A percentile compares a stretch with the other conserved stretches of the same genome.
Evolutionary conservation across 2,329 filamentous ascomycete species (phyloP).

Genomic region (Claviceps sorghi): DNA sequence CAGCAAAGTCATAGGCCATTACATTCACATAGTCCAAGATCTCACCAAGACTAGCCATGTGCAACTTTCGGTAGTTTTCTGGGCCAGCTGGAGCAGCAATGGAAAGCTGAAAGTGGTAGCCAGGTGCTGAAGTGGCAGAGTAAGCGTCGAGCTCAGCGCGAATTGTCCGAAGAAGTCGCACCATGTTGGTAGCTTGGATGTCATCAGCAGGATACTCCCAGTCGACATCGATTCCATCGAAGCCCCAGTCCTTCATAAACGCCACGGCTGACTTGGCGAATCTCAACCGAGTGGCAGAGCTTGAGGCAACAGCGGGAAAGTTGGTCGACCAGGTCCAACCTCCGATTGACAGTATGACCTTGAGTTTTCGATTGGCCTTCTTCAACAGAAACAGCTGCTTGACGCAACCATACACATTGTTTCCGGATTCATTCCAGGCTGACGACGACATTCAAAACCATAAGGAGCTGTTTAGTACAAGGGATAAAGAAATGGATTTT

Average conservation of each 20-base stretch:
- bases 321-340: conserved; percentile 74
- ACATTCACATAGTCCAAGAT: conserved; percentile 45
- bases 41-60: conserved; percentile 31
- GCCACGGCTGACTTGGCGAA: conserved; percentile 59
- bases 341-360: conserved; percentile 66
- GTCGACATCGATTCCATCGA: conserved; percentile 33
- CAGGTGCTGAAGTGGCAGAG: conserved; percentile 25
- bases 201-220: conserved; percentile 25
- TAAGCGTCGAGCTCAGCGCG: conserved; percentile 35
- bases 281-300: conserved; percentile 40
- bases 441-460: neutral
- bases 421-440: conserved; percentile 47
- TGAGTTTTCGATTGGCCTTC: conserved; percentile 61
- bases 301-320: conserved; percentile 54
- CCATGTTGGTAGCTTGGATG: conserved; percentile 28
- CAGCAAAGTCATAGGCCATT: conserved; percentile 69
- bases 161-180: conserved; percentile 29
- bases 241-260: conserved; percentile 59
- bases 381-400: conserved; percentile 72
- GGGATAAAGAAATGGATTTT: neutral
- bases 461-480: neutral
- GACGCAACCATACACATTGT: conserved; percentile 65
- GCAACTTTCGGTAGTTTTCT: conserved; percentile 31
- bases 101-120: conserved; percentile 39
- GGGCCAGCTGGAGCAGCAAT: conserved; percentile 38